Base-by-base conservation (phyloP, 805 yeast species). In the Yamadazyma insecticola region DNA sequence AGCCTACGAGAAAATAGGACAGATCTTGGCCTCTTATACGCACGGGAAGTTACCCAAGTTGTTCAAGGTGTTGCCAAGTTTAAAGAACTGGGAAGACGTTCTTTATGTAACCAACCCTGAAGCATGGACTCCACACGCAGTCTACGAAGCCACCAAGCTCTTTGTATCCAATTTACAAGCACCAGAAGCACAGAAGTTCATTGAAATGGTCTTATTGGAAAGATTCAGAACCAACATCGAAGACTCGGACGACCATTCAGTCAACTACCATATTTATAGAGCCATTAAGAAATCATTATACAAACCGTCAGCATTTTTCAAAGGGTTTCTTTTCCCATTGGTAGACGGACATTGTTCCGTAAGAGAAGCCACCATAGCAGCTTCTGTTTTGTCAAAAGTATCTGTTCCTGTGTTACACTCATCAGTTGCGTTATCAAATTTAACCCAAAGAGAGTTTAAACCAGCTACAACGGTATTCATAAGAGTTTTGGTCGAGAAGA, bases 11-110 rank as follows among this genome's bases (percentile, higher is more conserved):
- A 86, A 86, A 51, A 90, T 92, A 27, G 97, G 97, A 6, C 79
- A 78, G 44, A 79, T 90, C 31, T 67, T 92, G 37, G 72, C 87
- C 13, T 78, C 94, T 4, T 92, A 94, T 76, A 82, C 89, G 23
- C 95, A 92, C 50, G 99, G 98, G 29, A 89, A 89, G 58, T 70
- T 92, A 32, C 98, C 98, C n/a, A 89, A 90, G 50, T 74, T 94
- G 20, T 92, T 92, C 69, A 92, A 92, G 54, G 95, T 92, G 30
- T 74, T 94, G 34, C 99, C 99, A 21, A 74, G 95, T 3, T 71
- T 92, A 43, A 81, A 74, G 46, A 90, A 90, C 60, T 92, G 99
- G 99, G 88, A 88, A 55, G 97, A 90, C 55, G 82, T 92, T 20
- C 64, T 92, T 21, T 90, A 78, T 51, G 96, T 92, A 24, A 89